A percentile compares a stretch with the other conserved stretches of the same genome.
Conservation (phyloP, 1,139 yeast species). For the Hyphopichia pseudoburtonii region DNA sequence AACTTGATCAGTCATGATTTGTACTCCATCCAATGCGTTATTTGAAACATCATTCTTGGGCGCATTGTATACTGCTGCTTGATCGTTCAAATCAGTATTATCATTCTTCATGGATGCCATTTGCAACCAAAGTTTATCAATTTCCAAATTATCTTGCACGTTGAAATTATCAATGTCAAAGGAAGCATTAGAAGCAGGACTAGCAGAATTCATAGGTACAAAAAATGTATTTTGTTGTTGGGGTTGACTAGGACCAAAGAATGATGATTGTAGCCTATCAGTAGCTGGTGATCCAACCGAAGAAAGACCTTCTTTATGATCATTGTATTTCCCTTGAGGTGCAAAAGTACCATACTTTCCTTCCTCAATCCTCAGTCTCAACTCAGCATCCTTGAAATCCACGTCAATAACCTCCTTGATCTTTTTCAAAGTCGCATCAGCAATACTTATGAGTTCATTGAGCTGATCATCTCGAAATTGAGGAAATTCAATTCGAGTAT, state of each 20-base stretch:
- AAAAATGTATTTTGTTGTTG: too few species aligned
- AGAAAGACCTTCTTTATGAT: too few species aligned
- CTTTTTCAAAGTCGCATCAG: constrained; percentile 3
- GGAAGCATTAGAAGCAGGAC: constrained; percentile 2
- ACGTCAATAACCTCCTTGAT: constrained; percentile 1
- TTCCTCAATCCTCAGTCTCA: too few species aligned
- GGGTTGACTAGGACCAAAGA: too few species aligned
- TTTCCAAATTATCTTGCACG: constrained; percentile 28
- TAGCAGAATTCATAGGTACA: neutral
- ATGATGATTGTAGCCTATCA: too few species aligned
- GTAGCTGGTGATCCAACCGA: too few species aligned
- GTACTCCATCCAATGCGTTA: too few species aligned
- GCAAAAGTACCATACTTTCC: too few species aligned
- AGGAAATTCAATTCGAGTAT: constrained; percentile 4
- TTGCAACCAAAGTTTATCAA: constrained; percentile 41
- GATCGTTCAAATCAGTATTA: too few species aligned
- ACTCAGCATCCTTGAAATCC: neutral
- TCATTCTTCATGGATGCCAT: constrained; percentile 27
- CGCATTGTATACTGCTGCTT: too few species aligned
- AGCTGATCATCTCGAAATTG: constrained; percentile 3
- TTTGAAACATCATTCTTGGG: too few species aligned
- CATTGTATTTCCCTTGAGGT: too few species aligned
- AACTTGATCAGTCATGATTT: neutral
- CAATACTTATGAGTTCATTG: constrained; percentile 3
- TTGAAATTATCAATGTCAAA: constrained; percentile 17